Evolutionary conservation across 306 rosid genomes (phyloP).

Genomic region (Fragaria iinumae): DNA sequence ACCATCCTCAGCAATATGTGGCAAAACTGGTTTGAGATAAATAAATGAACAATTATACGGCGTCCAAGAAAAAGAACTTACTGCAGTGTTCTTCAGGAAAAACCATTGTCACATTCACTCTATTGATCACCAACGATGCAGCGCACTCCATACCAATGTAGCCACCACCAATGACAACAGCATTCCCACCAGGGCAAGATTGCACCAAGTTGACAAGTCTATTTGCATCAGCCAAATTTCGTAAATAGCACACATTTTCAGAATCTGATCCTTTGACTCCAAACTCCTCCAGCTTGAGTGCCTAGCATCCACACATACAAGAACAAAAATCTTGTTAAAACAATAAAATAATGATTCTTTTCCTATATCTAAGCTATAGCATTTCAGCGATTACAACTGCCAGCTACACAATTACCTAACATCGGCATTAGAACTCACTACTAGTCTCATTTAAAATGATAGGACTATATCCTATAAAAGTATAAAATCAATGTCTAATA

Average conservation of each 20-base stretch:
- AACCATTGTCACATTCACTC: conserved; percentile 84
- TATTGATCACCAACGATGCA: conserved; percentile 90
- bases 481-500: not conserved
- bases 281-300: conserved; percentile 93
- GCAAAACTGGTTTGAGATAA: conserved; percentile 1
- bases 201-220: conserved; percentile 58
- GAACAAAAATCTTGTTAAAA: not conserved
- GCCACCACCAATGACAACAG: conserved; percentile 98
- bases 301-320: conserved; percentile 39
- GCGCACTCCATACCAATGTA: conserved; percentile 99
- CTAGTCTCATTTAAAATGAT: not conserved
- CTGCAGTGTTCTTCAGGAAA: conserved; percentile 99
- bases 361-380: not conserved
- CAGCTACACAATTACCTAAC: not conserved
- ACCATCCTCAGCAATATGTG: not conserved
- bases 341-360: not conserved
- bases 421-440: not conserved
- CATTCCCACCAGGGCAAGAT: conserved; percentile 73
- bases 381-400: not conserved
- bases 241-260: conserved; percentile 84
- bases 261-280: conserved; percentile 96
- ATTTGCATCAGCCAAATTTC: conserved; percentile 81
- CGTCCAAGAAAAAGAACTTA: conserved; percentile 37
- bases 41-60: not conserved
- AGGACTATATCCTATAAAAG: not conserved